Conservation (phyloP, 805 yeast species). For the Middelhovenomyces tepae region DNA sequence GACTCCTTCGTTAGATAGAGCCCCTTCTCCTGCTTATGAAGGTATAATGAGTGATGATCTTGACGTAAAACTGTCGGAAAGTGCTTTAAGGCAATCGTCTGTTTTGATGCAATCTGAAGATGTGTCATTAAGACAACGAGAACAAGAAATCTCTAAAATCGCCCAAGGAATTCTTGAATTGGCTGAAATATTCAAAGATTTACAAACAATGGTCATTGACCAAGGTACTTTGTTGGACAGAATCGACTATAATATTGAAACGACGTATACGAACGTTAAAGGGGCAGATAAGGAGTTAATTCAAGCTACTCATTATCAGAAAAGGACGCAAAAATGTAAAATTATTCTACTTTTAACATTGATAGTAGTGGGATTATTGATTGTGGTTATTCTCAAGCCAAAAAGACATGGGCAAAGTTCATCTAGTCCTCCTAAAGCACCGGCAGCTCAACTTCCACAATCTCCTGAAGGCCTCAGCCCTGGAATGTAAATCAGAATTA, state of each 20-base stretch:
- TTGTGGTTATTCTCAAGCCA: slow-evolving; percentile 56
- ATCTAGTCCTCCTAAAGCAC: slow-evolving; percentile 2
- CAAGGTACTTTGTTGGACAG: slow-evolving; percentile 93
- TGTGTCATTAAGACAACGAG: slow-evolving; percentile 57
- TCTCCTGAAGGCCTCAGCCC: slow-evolving; percentile 4
- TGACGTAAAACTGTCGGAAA: slow-evolving; percentile 27
- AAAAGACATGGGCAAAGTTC: slow-evolving; percentile 16
- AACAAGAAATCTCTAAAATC: slow-evolving; percentile 77
- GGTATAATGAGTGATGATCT: slow-evolving; percentile 22
- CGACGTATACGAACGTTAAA: slow-evolving; percentile 67
- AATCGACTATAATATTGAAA: slow-evolving; percentile 83
- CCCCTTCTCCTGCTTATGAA: slow-evolving; percentile 6
- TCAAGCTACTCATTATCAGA: slow-evolving; percentile 73
- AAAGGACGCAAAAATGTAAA: slow-evolving; percentile 84
- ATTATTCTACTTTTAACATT: slow-evolving; percentile 65
- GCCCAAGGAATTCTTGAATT: slow-evolving; percentile 94
- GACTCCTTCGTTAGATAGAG: slow-evolving; percentile 13
- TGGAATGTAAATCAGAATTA: too few species aligned
- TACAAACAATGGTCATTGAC: slow-evolving; percentile 85
- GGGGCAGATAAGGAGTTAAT: slow-evolving; percentile 69
- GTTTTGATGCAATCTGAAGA: slow-evolving; percentile 28
- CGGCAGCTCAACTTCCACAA: slow-evolving; percentile 5
- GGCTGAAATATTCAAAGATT: slow-evolving; percentile 84
- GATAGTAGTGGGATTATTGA: slow-evolving; percentile 60
- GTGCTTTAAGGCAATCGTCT: slow-evolving; percentile 27